phyloP scores from a whole-genome alignment of 805 yeast genomes.

The Candida succiphila region DNA sequence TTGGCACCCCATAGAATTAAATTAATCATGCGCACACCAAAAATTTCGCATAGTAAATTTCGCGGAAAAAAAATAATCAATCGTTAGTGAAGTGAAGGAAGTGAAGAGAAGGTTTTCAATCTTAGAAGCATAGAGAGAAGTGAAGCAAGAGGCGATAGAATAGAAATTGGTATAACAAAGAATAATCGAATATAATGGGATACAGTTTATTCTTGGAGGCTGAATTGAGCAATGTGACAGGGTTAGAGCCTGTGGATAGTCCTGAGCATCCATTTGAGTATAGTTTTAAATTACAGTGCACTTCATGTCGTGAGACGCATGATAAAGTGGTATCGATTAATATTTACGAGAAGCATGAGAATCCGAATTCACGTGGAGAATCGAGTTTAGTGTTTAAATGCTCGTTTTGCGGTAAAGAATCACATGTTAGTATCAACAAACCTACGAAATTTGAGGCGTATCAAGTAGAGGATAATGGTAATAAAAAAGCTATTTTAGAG shows the following conservation, averaged over 20 bases:
- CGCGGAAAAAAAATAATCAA: no score
- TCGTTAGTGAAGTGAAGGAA: no score
- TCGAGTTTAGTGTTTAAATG: conserved; percentile 67
- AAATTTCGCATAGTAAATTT: no score
- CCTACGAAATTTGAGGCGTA: conserved; percentile 20
- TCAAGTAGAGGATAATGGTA: conserved; percentile 24
- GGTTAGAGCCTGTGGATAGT: conserved; percentile 45
- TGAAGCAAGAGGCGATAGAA: no score
- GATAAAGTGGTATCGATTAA: conserved; percentile 62
- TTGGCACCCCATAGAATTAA: no score
- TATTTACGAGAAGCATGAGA: conserved; percentile 52
- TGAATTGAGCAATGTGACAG: conserved; percentile 24
- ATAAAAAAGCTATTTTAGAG: conserved; percentile 38
- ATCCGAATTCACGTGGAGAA: conserved; percentile 52
- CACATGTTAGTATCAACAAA: conserved; percentile 12
- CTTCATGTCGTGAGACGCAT: conserved; percentile 70
- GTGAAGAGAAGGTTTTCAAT: no score
- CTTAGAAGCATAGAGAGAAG: no score
- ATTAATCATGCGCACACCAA: no score
- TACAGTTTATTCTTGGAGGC: conserved; percentile 23
- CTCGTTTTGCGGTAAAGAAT: conserved; percentile 15
- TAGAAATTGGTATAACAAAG: no score
- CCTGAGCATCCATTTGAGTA: conserved; percentile 59
- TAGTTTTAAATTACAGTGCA: conserved; percentile 65
- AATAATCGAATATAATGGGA: no score